phyloP scores from a whole-genome alignment of 164 flowering plant species.

The Buxus sempervirens region DNA sequence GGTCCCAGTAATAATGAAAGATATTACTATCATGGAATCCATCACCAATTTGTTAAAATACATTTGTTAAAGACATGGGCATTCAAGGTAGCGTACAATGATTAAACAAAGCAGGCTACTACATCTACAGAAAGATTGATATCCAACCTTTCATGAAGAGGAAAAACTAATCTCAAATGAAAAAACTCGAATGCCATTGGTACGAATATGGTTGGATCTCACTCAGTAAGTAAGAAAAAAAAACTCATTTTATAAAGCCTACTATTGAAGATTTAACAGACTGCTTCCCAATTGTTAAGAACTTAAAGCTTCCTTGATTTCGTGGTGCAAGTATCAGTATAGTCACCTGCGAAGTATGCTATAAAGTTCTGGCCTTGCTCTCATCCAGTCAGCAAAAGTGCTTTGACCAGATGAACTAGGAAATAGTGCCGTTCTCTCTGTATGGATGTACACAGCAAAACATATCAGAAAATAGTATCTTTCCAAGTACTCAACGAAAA shows the following conservation, averaged over 20 bases:
- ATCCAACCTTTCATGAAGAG: too few species aligned
- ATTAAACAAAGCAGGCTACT: too few species aligned
- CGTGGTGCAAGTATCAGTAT: not conserved
- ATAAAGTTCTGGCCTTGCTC: conserved; percentile 92
- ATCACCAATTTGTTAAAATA: too few species aligned
- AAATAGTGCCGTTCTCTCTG: conserved; percentile 63
- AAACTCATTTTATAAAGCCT: not conserved
- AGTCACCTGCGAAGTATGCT: conserved; percentile 90
- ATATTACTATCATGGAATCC: too few species aligned
- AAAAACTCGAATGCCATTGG: too few species aligned
- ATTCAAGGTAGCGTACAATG: too few species aligned
- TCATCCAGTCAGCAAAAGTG: conserved; percentile 95
- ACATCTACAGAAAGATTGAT: too few species aligned
- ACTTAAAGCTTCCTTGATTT: not conserved
- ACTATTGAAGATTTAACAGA: not conserved
- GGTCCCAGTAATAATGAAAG: too few species aligned
- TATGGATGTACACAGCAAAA: conserved; percentile 92
- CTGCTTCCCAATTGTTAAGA: not conserved
- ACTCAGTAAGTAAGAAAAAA: too few species aligned
- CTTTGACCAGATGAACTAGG: conserved; percentile 47
- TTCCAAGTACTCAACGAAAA: conserved; percentile 93
- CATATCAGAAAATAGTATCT: conserved; percentile 96
- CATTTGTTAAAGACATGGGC: too few species aligned
- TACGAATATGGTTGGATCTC: too few species aligned
- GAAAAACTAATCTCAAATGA: too few species aligned